Evolutionary conservation across 495 filamentous ascomycete genomes (phyloP), one percentile per base, ranked within the genome.

Genomic region (Chaetomium tenue): DNA sequence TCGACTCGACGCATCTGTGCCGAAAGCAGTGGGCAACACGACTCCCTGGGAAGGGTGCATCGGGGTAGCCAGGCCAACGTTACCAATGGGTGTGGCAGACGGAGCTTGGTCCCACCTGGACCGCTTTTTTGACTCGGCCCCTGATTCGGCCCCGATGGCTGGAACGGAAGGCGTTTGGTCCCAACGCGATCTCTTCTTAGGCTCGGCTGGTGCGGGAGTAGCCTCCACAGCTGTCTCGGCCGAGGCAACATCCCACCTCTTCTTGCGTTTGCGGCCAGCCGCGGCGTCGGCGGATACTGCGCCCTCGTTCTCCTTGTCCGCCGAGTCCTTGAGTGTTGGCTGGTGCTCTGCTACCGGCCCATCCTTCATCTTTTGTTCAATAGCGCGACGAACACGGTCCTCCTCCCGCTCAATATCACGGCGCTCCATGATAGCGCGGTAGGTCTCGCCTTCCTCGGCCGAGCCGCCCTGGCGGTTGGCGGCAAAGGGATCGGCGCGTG

Each of bases 351-450:
- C 86, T n/a, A 83, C 87, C 77, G 66, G 83, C 81, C 66, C 71
- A 18, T 70, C 78, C 72, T 67, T 76, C 63, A 37, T 75, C 77
- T 89, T 89, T 64, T 96, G 89, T 59, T 88, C 84, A 68, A 99
- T 93, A 65, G 91, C 79, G 67, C 84, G 88, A 68, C 84, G 82
- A 39, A 99, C 89, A 65, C 93, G 86, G 70, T 94, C 90, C 79
- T 99, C 94, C 77, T 99, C 94, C 63, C 92, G 86, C 75, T 99
- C 93, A 22, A 99, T 72, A 66, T 99, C 94, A 62, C 91, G 87
- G 47, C 88, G 83, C 64, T 89, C 89, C 95, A 99, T 98, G 66
- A 95, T 84, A 66, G 95, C 91, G 69, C 89, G 86, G 71, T 98
- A 98, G 65, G 87, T 95, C 55, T 81, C 76, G 5, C 82, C 83